These are phyloP conservation scores for Chaetothyriales sp. DNA, from an alignment of 2,329 filamentous ascomycete species.

Conservation along the genomic window DNA sequence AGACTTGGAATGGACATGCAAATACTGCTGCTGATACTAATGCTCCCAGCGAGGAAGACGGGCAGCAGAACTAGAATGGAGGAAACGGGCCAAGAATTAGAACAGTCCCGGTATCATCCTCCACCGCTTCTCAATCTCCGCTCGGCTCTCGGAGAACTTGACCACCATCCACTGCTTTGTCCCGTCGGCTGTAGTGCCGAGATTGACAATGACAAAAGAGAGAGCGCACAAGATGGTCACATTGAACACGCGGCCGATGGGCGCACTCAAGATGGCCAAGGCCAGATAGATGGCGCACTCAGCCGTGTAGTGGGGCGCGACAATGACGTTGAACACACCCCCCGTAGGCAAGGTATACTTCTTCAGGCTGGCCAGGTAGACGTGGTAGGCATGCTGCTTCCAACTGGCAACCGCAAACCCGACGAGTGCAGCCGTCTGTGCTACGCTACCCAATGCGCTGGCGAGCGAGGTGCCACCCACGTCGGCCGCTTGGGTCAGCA, in stretches of 20 bases:
- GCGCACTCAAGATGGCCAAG: conserved; percentile 62
- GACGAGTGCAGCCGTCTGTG: not conserved
- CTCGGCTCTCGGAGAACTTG: conserved; percentile 42
- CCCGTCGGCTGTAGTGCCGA: conserved; percentile 65
- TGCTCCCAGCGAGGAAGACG: not conserved
- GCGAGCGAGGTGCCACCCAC: conserved; percentile 33
- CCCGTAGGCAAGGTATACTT: conserved; percentile 73
- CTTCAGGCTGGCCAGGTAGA: conserved; percentile 53
- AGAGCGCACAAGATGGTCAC: conserved; percentile 57
- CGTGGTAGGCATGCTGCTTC: conserved; percentile 62
- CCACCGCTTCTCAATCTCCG: conserved; percentile 7
- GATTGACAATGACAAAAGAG: conserved; percentile 62
- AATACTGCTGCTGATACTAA: not conserved
- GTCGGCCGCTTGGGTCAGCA: not conserved
- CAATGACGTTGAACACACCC: conserved; percentile 55
- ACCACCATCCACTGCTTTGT: conserved; percentile 66
- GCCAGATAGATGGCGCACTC: conserved; percentile 74
- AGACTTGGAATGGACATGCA: not conserved
- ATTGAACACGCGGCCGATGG: conserved; percentile 51
- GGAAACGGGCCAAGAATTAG: not conserved
- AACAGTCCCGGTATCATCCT: conserved; percentile 9
- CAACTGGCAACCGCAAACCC: conserved; percentile 57
- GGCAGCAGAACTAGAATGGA: not conserved
- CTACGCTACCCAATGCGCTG: not conserved
- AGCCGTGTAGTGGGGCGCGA: conserved; percentile 85